These are phyloP conservation scores for Glebionis coronaria DNA, from an alignment of 129 eudicot genomes.

Conservation along the genomic window DNA sequence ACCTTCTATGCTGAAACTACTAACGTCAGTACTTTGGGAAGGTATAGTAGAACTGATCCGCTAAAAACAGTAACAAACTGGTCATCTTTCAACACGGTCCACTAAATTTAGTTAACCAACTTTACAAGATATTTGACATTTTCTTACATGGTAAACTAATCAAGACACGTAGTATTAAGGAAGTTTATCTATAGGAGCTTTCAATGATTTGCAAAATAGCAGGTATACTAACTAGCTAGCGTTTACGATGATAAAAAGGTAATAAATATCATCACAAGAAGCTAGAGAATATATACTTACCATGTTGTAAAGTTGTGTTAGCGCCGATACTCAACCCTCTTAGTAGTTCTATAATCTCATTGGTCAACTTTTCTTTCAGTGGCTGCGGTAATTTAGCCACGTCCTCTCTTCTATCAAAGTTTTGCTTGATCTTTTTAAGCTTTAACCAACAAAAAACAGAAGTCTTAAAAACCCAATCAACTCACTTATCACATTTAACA, in stretches of 20 bases:
- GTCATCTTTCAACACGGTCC: neutral
- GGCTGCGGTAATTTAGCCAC: conserved; percentile 43
- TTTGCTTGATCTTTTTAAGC: conserved; percentile 54
- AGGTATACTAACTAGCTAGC: neutral
- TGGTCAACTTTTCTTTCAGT: conserved; percentile 48
- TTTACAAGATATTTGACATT: neutral
- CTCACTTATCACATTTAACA: neutral
- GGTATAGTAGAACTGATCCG: too few relatives aligned
- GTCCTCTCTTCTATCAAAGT: conserved; percentile 38
- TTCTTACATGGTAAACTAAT: too few relatives aligned
- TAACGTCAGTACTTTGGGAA: too few relatives aligned
- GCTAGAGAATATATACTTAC: conserved; percentile 37
- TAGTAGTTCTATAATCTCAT: conserved; percentile 55
- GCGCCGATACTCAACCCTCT: conserved; percentile 51
- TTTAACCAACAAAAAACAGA: conserved; percentile 31
- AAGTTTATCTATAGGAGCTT: too few relatives aligned
- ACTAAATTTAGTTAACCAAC: neutral
- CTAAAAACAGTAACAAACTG: neutral
- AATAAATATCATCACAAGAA: conserved; percentile 5
- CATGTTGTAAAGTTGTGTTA: conserved; percentile 62
- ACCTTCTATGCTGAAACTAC: too few relatives aligned
- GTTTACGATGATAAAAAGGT: neutral
- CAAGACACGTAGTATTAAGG: too few relatives aligned
- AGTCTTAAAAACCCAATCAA: neutral
- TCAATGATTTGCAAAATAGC: too few relatives aligned